Conservation (phyloP, 2,329 filamentous ascomycete genomes). For the Aureobasidium sp. region DNA sequence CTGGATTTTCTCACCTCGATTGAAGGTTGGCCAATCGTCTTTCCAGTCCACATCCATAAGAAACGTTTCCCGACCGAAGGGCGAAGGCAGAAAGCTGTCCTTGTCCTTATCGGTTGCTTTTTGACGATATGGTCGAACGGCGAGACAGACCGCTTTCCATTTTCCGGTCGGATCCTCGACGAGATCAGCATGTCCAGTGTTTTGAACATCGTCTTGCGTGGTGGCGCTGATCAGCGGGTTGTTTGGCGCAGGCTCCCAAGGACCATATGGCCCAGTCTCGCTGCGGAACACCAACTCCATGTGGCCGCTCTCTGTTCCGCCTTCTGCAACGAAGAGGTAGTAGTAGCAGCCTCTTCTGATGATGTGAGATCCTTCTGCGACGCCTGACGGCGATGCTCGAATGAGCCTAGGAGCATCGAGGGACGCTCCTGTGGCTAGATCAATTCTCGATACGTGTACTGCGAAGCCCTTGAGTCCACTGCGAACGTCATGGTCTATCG, state of each 20-base stretch:
- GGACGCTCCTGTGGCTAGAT: conserved; percentile 34
- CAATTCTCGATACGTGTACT: conserved; percentile 39
- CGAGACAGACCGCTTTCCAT: conserved; percentile 43
- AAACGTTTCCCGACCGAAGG: conserved; percentile 43
- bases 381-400: conserved; percentile 38
- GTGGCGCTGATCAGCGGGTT: conserved; percentile 49
- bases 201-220: conserved; percentile 39
- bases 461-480: conserved; percentile 44
- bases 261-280: conserved; percentile 47
- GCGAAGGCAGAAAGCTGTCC: conserved; percentile 30
- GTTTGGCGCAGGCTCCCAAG: conserved; percentile 50
- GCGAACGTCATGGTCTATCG: conserved; percentile 24
- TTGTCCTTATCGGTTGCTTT: conserved; percentile 12
- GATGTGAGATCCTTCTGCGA: conserved; percentile 43
- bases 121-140: conserved; percentile 30
- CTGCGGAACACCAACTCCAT: conserved; percentile 50
- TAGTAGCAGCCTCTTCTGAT: conserved; percentile 52
- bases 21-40: conserved; percentile 45
- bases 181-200: conserved; percentile 43
- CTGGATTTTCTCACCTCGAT: conserved; percentile 37
- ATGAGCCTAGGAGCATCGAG: conserved; percentile 30
- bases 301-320: conserved; percentile 51
- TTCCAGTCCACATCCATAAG: conserved; percentile 42
- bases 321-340: conserved; percentile 46
- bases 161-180: conserved; percentile 37